Evolutionary conservation across 1,284 basidiomycete species (phyloP), one percentile per base, ranked within the genome.

Genomic region (Marasmius tenuissimus): DNA sequence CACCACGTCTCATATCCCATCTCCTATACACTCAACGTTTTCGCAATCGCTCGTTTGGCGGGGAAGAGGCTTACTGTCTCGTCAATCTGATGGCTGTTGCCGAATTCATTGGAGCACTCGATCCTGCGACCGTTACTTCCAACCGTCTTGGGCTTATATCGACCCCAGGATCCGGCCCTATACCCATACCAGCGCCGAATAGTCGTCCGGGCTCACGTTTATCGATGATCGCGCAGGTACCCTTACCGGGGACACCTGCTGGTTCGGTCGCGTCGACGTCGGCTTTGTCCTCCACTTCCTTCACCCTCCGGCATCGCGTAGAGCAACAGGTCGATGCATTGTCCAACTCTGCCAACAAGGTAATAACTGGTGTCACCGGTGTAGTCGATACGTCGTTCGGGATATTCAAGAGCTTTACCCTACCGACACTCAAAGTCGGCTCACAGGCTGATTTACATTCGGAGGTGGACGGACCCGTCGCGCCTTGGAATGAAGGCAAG

Each of bases 71-170:
- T 58, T 98, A 96, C 72, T 97, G 95, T 65, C 82, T 97, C 35
- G 92, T 97, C 72, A 98, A 97, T 73, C 80, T 97, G 37, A 88
- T 96, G 77, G 96, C 96, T 6, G 95, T 96, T 1, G 92, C 93
- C 2, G 94, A 97, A 70, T 98, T 97, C 72, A 78, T 98, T 47
- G 64, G 62, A 4, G 59, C 50, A 7, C 45, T 63, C 22, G 62
- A 63, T 48, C 38, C 59, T 18, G 93, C 96, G 76, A 93, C 94
- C 69, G 94, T 97, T 27, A 93, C 96, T 73, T 79, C 96, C 57
- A 87, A 83, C 8, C 91, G 87, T 5, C 78, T 98, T 11, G 94
- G 95, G 0, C 78, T 97, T 9, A 85, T 27, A 37, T 22, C 52
- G 33, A 14, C 58, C 12, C 39, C 59, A 16, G 57, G 40, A 27